Evolutionary conservation across 1,284 basidiomycete species (phyloP).

Genomic region (Tetrapyrgos nigripes): DNA sequence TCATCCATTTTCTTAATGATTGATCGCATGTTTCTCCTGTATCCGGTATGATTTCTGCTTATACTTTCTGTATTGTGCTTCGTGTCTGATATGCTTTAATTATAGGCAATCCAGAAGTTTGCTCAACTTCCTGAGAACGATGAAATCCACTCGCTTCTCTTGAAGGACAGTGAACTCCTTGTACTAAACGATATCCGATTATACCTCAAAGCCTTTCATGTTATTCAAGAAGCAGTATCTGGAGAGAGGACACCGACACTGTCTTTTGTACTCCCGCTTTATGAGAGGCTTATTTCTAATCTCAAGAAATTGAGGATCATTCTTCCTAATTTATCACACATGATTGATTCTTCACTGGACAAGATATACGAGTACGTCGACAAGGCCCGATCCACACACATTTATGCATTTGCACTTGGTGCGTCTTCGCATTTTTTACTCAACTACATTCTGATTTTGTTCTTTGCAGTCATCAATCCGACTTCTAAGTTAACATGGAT

Average conservation of each 20-base stretch:
- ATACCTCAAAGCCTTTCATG: constrained; percentile 24
- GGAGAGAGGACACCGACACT: constrained; percentile 31
- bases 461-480: constrained; percentile 29
- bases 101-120: no score
- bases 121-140: background rate
- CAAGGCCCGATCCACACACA: constrained; percentile 26
- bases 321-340: constrained; percentile 20
- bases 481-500: constrained; percentile 29
- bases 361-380: constrained; percentile 40
- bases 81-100: background rate
- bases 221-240: constrained; percentile 30
- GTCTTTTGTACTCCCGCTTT: constrained; percentile 26
- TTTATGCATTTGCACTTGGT: constrained; percentile 38
- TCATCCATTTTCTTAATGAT: constrained; percentile 37
- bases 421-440: constrained; percentile 22
- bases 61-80: background rate
- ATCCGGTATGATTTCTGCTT: constrained; percentile 29
- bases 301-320: constrained; percentile 4
- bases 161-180: constrained; percentile 3
- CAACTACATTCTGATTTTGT: no score
- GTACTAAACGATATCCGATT: no score
- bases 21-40: constrained; percentile 32
- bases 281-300: constrained; percentile 21
- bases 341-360: constrained; percentile 22
- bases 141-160: background rate